Evolutionary conservation across 2,329 filamentous ascomycete genomes (phyloP).

Genomic region (Pseudogymnoascus sp.): DNA sequence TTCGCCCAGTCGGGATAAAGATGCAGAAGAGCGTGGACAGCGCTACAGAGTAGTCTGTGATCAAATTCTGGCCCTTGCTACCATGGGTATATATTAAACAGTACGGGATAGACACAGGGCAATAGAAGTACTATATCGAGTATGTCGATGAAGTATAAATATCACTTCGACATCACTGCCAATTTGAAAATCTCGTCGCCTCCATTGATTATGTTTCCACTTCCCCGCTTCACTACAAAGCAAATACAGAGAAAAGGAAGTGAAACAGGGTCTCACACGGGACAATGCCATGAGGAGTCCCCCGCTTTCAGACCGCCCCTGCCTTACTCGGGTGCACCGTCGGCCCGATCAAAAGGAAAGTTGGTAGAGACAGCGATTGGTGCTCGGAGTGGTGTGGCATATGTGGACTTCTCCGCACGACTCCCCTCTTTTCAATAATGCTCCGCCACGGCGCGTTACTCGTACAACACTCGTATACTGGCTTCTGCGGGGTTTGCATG

Average conservation of each 20-base stretch:
- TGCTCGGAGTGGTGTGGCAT: background rate
- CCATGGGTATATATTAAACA: background rate
- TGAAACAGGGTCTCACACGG: background rate
- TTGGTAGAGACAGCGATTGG: background rate
- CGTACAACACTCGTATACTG: background rate
- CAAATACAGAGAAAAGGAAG: background rate
- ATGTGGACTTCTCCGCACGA: background rate
- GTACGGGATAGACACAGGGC: background rate
- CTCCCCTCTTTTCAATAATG: background rate
- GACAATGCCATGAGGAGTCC: background rate
- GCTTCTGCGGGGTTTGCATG: background rate
- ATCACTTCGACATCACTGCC: background rate
- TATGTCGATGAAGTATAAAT: background rate
- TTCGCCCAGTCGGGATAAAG: constrained; percentile 1
- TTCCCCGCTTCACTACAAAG: background rate
- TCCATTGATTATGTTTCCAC: background rate
- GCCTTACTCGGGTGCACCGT: background rate
- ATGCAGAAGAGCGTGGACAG: background rate
- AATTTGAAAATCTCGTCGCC: background rate
- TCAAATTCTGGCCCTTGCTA: background rate
- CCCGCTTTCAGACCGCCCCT: background rate
- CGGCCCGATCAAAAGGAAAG: background rate
- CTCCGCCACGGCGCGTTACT: background rate
- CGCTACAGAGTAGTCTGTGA: background rate
- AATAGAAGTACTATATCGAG: background rate